Evolutionary conservation across 2,329 filamentous ascomycete species (phyloP).

Genomic region (Aureobasidium sp.): DNA sequence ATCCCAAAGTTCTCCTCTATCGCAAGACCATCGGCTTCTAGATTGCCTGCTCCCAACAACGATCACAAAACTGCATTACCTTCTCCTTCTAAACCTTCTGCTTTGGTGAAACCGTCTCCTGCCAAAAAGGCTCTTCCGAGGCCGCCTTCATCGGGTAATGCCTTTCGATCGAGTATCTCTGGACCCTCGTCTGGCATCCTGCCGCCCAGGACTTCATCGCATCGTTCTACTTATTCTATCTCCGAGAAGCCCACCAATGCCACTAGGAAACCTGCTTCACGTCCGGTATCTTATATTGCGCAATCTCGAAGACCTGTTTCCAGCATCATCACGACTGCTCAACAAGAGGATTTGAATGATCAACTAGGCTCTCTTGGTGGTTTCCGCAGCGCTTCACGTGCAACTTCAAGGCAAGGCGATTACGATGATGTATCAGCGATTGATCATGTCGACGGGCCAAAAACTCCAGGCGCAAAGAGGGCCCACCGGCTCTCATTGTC

Average conservation of each 20-base stretch:
- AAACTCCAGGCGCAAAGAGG: slow-evolving; percentile 27
- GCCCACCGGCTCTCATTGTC: slow-evolving; percentile 53
- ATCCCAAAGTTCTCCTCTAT: slow-evolving; percentile 5
- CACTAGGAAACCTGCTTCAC: slow-evolving; percentile 2
- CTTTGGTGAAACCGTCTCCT: neutral
- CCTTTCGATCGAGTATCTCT: slow-evolving; percentile 16
- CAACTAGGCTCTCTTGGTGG: slow-evolving; percentile 35
- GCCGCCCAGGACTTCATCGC: slow-evolving; percentile 6
- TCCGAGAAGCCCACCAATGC: neutral
- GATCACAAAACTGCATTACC: neutral
- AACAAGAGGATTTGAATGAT: slow-evolving; percentile 30
- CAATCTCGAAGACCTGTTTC: slow-evolving; percentile 4
- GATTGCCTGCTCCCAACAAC: slow-evolving; percentile 14
- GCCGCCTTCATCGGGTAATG: neutral
- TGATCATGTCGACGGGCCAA: slow-evolving; percentile 17
- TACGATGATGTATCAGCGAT: slow-evolving; percentile 21
- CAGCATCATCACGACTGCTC: slow-evolving; percentile 3
- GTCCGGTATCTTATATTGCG: slow-evolving; percentile 1
- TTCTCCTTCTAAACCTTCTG: slow-evolving; percentile 7
- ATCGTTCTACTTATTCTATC: slow-evolving; percentile 3
- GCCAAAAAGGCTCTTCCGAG: slow-evolving; percentile 6
- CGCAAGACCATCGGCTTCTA: slow-evolving; percentile 16
- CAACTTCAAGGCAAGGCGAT: slow-evolving; percentile 33
- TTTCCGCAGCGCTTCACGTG: slow-evolving; percentile 36
- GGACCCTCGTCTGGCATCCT: neutral